Evolutionary conservation across 2,329 filamentous ascomycete species (phyloP).

Genomic region (Phyllosticta capitalensis): DNA sequence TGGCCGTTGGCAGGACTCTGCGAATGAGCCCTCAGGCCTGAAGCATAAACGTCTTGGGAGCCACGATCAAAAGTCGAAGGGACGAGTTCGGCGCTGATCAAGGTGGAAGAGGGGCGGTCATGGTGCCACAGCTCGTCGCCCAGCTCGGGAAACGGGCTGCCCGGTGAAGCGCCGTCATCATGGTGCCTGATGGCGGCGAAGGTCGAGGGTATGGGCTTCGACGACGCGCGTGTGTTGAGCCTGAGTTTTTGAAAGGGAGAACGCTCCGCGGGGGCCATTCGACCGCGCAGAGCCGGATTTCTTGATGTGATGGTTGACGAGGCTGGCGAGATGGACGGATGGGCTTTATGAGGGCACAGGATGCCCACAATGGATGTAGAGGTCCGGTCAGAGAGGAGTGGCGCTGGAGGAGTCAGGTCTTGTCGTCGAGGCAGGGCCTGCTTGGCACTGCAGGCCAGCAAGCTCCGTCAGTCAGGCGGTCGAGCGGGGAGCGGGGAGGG

Average conservation of each 20-base stretch:
- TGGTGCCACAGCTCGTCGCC: constrained; percentile 17
- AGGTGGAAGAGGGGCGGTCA: constrained; percentile 17
- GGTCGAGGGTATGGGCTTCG: constrained; percentile 26
- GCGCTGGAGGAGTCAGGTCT: neutral
- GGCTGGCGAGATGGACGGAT: neutral
- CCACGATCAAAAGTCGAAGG: constrained; percentile 16
- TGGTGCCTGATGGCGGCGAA: constrained; percentile 24
- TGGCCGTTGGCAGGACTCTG: constrained; percentile 15
- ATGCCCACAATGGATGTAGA: neutral
- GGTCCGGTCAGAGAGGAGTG: neutral
- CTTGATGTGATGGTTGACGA: neutral
- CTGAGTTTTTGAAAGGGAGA: constrained; percentile 35
- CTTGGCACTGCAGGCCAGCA: neutral
- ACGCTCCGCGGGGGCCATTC: constrained; percentile 31
- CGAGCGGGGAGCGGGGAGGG: neutral
- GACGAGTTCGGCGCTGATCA: constrained; percentile 15
- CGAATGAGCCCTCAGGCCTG: constrained; percentile 15
- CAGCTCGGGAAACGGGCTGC: constrained; percentile 4
- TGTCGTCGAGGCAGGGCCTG: neutral
- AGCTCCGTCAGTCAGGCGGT: neutral
- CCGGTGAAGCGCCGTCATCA: constrained; percentile 14
- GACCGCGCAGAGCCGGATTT: constrained; percentile 12
- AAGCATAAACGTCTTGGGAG: constrained; percentile 7
- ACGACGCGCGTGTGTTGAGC: constrained; percentile 27
- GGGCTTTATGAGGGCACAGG: neutral